These are phyloP conservation scores for Agaricus sinodeliciosus DNA, from an alignment of 768 basidiomycete species.

Conservation along the genomic window DNA sequence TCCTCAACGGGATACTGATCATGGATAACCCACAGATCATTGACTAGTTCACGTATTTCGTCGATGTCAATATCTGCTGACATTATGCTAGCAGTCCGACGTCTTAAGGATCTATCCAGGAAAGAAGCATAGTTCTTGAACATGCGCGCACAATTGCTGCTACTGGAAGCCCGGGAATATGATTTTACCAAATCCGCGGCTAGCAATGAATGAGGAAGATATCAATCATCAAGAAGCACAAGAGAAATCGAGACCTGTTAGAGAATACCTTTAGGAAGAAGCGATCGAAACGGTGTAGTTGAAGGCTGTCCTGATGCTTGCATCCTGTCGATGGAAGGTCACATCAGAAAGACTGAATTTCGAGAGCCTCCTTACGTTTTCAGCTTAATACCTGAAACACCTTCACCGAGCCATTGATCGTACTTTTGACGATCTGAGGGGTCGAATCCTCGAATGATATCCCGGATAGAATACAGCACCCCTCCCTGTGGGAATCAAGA, in stretches of 20 bases:
- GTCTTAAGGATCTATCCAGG: conserved; percentile 36
- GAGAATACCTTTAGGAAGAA: conserved; percentile 17
- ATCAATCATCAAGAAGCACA: not conserved
- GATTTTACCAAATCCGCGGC: conserved; percentile 11
- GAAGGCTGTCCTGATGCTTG: conserved; percentile 50
- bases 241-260: not conserved
- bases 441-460: conserved; percentile 59
- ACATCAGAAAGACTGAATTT: not conserved
- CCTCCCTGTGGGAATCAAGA: not conserved
- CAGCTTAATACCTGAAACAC: not conserved
- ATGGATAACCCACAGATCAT: conserved; percentile 54
- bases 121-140: conserved; percentile 48
- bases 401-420: conserved; percentile 28
- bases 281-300: conserved; percentile 54
- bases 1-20: conserved; percentile 35
- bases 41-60: conserved; percentile 49
- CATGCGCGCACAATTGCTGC: conserved; percentile 29
- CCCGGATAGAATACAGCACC: conserved; percentile 13
- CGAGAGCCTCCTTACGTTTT: conserved; percentile 1
- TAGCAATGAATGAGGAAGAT: not conserved
- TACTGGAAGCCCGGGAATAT: conserved; percentile 42
- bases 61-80: conserved; percentile 42
- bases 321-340: conserved; percentile 26
- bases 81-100: conserved; percentile 26
- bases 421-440: conserved; percentile 27